Evolutionary conservation across 139 green algal species (phyloP).

Genomic region (Ostreobium quekettii): DNA sequence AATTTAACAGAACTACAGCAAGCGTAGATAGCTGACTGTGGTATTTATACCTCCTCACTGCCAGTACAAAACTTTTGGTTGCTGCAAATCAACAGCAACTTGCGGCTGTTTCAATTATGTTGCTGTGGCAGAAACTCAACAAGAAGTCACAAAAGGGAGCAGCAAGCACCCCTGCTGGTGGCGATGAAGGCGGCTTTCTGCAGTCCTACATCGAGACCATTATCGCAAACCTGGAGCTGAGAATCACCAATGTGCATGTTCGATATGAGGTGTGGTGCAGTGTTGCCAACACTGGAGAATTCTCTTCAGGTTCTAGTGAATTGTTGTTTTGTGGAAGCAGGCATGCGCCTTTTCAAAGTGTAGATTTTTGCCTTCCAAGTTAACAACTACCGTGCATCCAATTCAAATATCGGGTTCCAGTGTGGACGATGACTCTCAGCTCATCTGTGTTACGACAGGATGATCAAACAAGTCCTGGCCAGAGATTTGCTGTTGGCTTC

Average conservation of each 20-base stretch:
- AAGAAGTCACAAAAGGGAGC: neutral
- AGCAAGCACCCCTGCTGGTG: neutral
- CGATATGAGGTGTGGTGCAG: slow-evolving; percentile 54
- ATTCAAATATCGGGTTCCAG: too few species aligned
- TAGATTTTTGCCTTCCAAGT: neutral
- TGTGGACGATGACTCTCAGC: too few species aligned
- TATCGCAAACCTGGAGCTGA: slow-evolving; percentile 57
- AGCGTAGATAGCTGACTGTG: too few species aligned
- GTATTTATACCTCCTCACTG: too few species aligned
- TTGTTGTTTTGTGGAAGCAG: slow-evolving; percentile 6
- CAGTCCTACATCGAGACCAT: slow-evolving; percentile 68
- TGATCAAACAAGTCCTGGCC: slow-evolving; percentile 13
- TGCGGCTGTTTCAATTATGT: too few species aligned
- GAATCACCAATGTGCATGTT: slow-evolving; percentile 92
- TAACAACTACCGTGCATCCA: too few species aligned
- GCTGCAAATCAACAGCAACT: too few species aligned
- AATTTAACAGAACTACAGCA: too few species aligned
- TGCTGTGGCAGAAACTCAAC: neutral
- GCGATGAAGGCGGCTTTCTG: slow-evolving; percentile 36
- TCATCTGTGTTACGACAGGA: slow-evolving; percentile 3
- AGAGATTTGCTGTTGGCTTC: slow-evolving; percentile 49
- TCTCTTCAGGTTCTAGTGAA: neutral
- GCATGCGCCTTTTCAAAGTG: neutral
- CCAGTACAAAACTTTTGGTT: too few species aligned
- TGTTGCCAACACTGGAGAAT: too few species aligned